Conservation (phyloP, 495 filamentous ascomycete genomes). For the Penicillium roqueforti region DNA sequence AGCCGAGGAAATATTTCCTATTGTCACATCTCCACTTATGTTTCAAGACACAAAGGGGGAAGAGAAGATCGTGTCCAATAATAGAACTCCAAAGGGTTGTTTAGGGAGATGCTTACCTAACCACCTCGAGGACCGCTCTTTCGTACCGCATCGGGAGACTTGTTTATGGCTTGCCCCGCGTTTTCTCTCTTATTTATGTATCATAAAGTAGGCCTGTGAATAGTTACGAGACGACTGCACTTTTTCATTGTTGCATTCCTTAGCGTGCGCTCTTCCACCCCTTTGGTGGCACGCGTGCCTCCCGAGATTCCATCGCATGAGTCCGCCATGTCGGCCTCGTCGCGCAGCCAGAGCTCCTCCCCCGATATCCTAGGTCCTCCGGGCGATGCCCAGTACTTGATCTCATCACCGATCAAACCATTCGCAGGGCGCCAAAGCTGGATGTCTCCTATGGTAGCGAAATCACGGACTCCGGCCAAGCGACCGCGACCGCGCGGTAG, state of each 20-base stretch:
- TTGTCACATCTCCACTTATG: not conserved
- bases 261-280: constrained; percentile 20
- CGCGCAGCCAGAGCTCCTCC: constrained; percentile 42
- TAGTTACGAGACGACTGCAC: not conserved
- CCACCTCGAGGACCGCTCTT: constrained; percentile 3
- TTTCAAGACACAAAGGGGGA: not conserved
- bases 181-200: constrained; percentile 13
- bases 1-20: not conserved
- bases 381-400: constrained; percentile 43
- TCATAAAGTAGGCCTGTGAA: constrained; percentile 4
- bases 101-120: constrained; percentile 19
- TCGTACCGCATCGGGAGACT: constrained; percentile 34
- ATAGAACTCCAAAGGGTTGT: constrained; percentile 4
- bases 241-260: constrained; percentile 20
- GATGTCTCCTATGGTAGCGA: constrained; percentile 35
- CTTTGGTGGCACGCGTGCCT: constrained; percentile 27
- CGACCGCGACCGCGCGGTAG: constrained; percentile 31
- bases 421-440: constrained; percentile 42
- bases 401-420: constrained; percentile 43
- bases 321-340: constrained; percentile 29
- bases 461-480: constrained; percentile 12
- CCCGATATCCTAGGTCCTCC: constrained; percentile 46
- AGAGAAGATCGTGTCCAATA: not conserved
- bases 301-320: constrained; percentile 20
- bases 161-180: constrained; percentile 37